phyloP scores from a whole-genome alignment of 306 rosid species.

The Ziziphus jujuba region DNA sequence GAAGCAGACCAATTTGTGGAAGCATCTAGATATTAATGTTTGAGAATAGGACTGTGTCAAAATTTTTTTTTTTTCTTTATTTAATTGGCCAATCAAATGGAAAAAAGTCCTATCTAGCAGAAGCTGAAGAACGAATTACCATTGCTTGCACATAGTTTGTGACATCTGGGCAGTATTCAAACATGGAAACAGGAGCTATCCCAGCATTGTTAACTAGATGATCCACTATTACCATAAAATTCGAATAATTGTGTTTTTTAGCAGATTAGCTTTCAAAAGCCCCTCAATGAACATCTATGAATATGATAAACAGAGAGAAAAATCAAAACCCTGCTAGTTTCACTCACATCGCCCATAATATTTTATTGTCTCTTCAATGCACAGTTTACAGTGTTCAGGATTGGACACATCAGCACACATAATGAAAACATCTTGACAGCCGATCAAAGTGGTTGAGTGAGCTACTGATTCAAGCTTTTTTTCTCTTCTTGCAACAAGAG shows the following conservation, averaged over 20 bases:
- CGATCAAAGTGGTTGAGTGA: constrained; percentile 30
- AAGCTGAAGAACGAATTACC: constrained; percentile 16
- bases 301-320: not conserved
- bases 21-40: not conserved
- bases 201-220: constrained; percentile 77
- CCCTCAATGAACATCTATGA: not conserved
- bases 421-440: constrained; percentile 45
- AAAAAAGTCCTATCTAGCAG: not conserved
- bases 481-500: constrained; percentile 55
- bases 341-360: constrained; percentile 50
- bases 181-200: constrained; percentile 36
- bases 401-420: constrained; percentile 62
- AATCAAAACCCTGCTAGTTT: not conserved
- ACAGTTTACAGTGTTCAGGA: constrained; percentile 38
- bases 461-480: constrained; percentile 44
- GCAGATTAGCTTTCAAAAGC: not conserved
- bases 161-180: constrained; percentile 43
- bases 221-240: constrained; percentile 40
- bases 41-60: too few species aligned
- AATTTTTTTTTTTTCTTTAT: too few species aligned
- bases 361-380: constrained; percentile 44
- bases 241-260: not conserved
- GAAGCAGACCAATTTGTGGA: not conserved
- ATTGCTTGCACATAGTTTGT: constrained; percentile 36
- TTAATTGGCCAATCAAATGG: not conserved